Percentiles rank a stretch among this genome's conserved stretches.
Evolutionary conservation across 2,329 filamentous ascomycete species (phyloP).

Genomic region (Grosmannia huntii): DNA sequence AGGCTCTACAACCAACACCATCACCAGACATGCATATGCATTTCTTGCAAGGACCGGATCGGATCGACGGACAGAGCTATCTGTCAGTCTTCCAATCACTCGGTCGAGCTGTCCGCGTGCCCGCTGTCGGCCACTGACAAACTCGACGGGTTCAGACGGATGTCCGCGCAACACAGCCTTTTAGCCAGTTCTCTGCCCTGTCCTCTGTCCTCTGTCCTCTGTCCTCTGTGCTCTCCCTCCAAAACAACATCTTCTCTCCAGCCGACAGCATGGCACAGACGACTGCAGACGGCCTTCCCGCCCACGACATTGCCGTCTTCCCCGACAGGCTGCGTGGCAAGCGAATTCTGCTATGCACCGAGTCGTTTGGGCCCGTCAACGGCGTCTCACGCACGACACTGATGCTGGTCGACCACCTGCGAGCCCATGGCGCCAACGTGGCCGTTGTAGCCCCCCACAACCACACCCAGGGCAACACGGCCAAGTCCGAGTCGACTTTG

Average conservation of each 20-base stretch:
- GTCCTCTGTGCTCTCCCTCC: too few relatives aligned
- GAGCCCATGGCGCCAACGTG: constrained; percentile 49
- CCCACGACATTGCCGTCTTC: constrained; percentile 31
- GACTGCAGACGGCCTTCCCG: not conserved
- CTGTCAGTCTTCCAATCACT: constrained; percentile 9
- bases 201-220: too few relatives aligned
- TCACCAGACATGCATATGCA: not conserved
- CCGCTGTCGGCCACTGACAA: too few relatives aligned
- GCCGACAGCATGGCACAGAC: not conserved
- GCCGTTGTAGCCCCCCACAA: constrained; percentile 54
- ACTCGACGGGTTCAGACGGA: too few relatives aligned
- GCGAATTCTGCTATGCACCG: constrained; percentile 53
- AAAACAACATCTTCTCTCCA: not conserved
- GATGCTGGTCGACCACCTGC: constrained; percentile 55
- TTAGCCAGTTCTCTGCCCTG: too few relatives aligned
- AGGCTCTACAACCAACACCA: not conserved
- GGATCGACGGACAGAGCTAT: too few relatives aligned
- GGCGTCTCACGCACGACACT: constrained; percentile 60
- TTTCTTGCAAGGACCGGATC: too few relatives aligned
- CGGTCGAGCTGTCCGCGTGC: not conserved
- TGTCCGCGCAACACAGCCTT: too few relatives aligned
- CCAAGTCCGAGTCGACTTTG: constrained; percentile 14
- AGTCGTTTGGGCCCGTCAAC: constrained; percentile 61
- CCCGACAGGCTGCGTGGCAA: constrained; percentile 41
- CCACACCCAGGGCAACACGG: constrained; percentile 38